Percentiles rank a stretch among this genome's conserved stretches.
These are phyloP conservation scores for Mycosarcoma maydis DNA, from an alignment of 1,284 basidiomycete genomes.

Conservation along the genomic window DNA sequence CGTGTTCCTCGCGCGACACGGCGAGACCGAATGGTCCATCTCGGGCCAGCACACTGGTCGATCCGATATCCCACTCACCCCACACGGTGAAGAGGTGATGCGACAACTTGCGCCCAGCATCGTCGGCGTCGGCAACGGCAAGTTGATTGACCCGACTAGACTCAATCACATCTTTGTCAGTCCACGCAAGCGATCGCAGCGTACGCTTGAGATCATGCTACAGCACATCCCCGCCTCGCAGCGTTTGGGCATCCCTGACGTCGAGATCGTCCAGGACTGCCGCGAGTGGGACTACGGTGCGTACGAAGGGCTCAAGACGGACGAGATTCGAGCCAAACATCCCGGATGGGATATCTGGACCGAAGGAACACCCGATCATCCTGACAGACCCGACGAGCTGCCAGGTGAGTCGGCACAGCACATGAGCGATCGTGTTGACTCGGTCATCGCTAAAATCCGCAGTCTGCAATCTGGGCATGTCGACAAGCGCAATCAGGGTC, in stretches of 20 bases:
- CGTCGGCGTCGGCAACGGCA: slow-evolving; percentile 50
- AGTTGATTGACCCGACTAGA: slow-evolving; percentile 54
- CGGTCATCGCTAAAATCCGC: slow-evolving; percentile 57
- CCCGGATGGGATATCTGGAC: slow-evolving; percentile 65
- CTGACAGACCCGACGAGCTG: slow-evolving; percentile 39
- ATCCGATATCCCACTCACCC: slow-evolving; percentile 60
- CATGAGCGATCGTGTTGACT: slow-evolving; percentile 59
- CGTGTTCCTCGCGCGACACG: slow-evolving; percentile 64
- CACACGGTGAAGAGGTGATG: slow-evolving; percentile 61
- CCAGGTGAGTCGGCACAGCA: slow-evolving; percentile 61
- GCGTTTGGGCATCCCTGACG: slow-evolving; percentile 31
- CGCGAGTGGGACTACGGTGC: slow-evolving; percentile 67
- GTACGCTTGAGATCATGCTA: slow-evolving; percentile 59
- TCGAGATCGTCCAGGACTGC: slow-evolving; percentile 53
- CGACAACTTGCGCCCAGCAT: slow-evolving; percentile 54
- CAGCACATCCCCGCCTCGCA: slow-evolving; percentile 42
- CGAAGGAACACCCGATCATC: slow-evolving; percentile 61
- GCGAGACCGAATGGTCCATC: slow-evolving; percentile 65
- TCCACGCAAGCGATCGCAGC: slow-evolving; percentile 53
- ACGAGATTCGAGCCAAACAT: slow-evolving; percentile 49
- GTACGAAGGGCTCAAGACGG: slow-evolving; percentile 63
- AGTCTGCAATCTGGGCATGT: slow-evolving; percentile 53
- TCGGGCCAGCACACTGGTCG: slow-evolving; percentile 64
- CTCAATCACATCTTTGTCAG: slow-evolving; percentile 58
- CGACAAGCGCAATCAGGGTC: slow-evolving; percentile 40